Conservation (phyloP, 257 asterid genomes). For the Petrea volubilis region DNA sequence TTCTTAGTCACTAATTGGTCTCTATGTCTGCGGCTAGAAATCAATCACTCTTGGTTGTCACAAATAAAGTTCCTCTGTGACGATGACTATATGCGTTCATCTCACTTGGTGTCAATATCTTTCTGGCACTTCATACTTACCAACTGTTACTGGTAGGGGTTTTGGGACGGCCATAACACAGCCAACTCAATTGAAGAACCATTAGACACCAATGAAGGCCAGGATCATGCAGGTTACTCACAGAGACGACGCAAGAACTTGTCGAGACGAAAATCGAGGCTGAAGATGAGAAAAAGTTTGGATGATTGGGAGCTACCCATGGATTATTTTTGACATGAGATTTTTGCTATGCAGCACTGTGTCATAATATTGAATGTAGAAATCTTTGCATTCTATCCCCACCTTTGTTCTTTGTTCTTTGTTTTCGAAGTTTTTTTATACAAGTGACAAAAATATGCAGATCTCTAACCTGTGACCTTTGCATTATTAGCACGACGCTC, state of each 20-base stretch:
- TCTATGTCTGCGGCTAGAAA: neutral
- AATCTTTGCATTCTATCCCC: neutral
- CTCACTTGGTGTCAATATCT: neutral
- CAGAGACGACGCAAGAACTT: conserved; percentile 21
- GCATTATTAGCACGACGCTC: conserved; percentile 77
- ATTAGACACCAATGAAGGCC: conserved; percentile 3
- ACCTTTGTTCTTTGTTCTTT: neutral
- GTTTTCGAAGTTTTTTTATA: neutral
- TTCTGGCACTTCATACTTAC: neutral
- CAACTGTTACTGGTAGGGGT: conserved; percentile 40
- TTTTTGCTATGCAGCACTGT: conserved; percentile 4
- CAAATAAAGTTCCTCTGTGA: neutral
- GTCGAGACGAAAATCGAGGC: conserved; percentile 23
- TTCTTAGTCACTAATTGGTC: neutral
- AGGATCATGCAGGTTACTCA: conserved; percentile 10
- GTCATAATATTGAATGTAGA: neutral
- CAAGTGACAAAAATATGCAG: too few relatives aligned
- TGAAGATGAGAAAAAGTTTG: conserved; percentile 27
- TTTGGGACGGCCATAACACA: conserved; percentile 44
- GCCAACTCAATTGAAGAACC: conserved; percentile 34
- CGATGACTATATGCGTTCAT: neutral
- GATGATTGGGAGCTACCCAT: conserved; percentile 70
- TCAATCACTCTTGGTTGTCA: neutral
- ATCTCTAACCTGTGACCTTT: conserved; percentile 71
- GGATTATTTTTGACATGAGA: conserved; percentile 49